Conservation (phyloP, 805 yeast species). For the Yueomyces sinensis region DNA sequence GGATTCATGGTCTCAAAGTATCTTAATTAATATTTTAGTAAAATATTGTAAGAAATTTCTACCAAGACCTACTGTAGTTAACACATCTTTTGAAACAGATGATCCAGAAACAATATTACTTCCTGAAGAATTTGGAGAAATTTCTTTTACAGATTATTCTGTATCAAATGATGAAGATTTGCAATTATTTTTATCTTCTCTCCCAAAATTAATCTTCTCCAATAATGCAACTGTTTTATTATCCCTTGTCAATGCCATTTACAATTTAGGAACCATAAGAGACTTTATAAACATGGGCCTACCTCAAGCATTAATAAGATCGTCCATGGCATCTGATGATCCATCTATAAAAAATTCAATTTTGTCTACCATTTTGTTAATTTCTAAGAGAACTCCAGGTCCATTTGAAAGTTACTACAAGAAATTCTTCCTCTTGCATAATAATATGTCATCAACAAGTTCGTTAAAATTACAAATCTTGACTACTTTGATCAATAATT, state of each 20-base stretch:
- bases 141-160: constrained; percentile 29
- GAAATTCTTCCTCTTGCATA: constrained; percentile 43
- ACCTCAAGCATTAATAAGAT: constrained; percentile 37
- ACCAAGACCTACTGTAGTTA: constrained; percentile 35
- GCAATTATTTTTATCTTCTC: constrained; percentile 34
- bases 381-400: constrained; percentile 23
- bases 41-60: constrained; percentile 53
- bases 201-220: constrained; percentile 35
- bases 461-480: constrained; percentile 48
- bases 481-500: constrained; percentile 40
- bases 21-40: constrained; percentile 46
- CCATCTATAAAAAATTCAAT: constrained; percentile 27
- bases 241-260: constrained; percentile 43
- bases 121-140: constrained; percentile 31
- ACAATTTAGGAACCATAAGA: constrained; percentile 45
- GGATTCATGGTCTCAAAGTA: constrained; percentile 62
- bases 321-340: constrained; percentile 23
- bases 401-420: constrained; percentile 26
- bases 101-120: constrained; percentile 21
- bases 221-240: constrained; percentile 48
- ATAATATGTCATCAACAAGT: constrained; percentile 34
- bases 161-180: constrained; percentile 43
- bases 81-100: constrained; percentile 17
- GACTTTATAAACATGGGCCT: constrained; percentile 35
- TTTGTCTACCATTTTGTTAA: constrained; percentile 33